Percentiles rank a stretch among this genome's conserved stretches.
These are phyloP conservation scores for Abelmoschus esculentus DNA, from an alignment of 345 rosid genomes.

Conservation along the genomic window DNA sequence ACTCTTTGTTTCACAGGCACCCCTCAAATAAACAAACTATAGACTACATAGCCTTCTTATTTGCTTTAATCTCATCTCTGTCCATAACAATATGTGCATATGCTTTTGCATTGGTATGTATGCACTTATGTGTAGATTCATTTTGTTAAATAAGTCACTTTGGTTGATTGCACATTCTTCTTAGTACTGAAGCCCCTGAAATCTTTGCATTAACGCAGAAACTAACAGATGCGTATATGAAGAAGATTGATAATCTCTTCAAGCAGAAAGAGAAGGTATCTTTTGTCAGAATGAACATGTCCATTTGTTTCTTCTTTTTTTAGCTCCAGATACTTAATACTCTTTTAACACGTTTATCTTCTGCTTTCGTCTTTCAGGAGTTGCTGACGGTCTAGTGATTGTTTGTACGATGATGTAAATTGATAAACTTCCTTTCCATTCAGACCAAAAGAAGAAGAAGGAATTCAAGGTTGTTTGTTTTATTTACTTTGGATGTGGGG, in stretches of 20 bases:
- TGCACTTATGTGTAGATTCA: background rate
- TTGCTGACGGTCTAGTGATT: constrained; percentile 32
- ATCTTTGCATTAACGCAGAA: constrained; percentile 45
- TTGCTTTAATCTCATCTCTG: background rate
- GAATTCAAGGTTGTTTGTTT: background rate
- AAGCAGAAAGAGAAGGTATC: constrained; percentile 93
- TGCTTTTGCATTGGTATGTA: background rate
- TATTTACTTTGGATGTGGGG: background rate
- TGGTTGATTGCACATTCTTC: background rate
- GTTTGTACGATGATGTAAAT: constrained; percentile 4
- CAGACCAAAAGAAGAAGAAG: background rate
- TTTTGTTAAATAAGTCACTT: background rate
- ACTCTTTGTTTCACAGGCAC: background rate
- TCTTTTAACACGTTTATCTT: constrained; percentile 1
- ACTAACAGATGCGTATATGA: constrained; percentile 74
- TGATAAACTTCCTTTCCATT: constrained; percentile 12
- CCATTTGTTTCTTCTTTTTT: background rate
- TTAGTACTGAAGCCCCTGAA: background rate
- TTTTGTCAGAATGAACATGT: background rate
- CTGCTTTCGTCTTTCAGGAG: constrained; percentile 30
- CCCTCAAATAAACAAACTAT: background rate
- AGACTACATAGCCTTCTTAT: background rate
- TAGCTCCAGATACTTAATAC: background rate
- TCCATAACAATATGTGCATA: background rate
- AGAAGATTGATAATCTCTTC: constrained; percentile 65